Evolutionary conservation across 768 basidiomycete genomes (phyloP).

Genomic region (Gelatoporia subvermispora): DNA sequence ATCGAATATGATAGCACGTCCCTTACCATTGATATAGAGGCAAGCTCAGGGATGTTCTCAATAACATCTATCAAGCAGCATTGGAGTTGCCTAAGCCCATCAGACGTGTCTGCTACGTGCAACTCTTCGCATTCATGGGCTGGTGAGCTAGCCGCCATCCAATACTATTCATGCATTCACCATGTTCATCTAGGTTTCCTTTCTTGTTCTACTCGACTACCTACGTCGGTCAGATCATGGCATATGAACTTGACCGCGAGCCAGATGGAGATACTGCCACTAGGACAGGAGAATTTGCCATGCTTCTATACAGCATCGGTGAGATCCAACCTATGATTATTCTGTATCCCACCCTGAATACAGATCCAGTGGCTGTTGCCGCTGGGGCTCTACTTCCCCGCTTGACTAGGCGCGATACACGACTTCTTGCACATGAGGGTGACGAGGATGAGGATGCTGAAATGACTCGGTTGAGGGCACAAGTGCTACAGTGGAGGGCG

Average conservation of each 20-base stretch:
- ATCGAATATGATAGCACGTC: not conserved
- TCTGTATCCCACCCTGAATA: conserved; percentile 3
- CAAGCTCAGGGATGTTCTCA: conserved; percentile 64
- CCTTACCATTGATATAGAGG: conserved; percentile 26
- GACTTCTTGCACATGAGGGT: conserved; percentile 64
- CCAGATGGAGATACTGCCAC: conserved; percentile 84
- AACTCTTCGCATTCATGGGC: conserved; percentile 95
- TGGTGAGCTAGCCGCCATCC: conserved; percentile 49
- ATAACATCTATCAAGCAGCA: conserved; percentile 73
- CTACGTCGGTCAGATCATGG: conserved; percentile 93
- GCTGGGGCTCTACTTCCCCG: conserved; percentile 81
- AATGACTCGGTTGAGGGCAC: conserved; percentile 58
- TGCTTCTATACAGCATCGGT: conserved; percentile 91
- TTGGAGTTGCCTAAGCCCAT: conserved; percentile 78
- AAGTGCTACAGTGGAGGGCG: conserved; percentile 77
- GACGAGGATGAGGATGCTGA: conserved; percentile 78
- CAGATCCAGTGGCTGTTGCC: conserved; percentile 66
- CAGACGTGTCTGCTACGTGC: conserved; percentile 86
- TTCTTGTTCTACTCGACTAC: conserved; percentile 96
- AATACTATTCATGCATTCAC: not conserved
- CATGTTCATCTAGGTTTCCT: conserved; percentile 62
- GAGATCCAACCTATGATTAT: conserved; percentile 12
- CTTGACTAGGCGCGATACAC: conserved; percentile 75
- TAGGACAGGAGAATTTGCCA: conserved; percentile 79
- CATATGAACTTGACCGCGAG: conserved; percentile 63